Conservation (phyloP, 2,329 filamentous ascomycete species). For the Ophiognomonia clavigignenti-juglandacearum region DNA sequence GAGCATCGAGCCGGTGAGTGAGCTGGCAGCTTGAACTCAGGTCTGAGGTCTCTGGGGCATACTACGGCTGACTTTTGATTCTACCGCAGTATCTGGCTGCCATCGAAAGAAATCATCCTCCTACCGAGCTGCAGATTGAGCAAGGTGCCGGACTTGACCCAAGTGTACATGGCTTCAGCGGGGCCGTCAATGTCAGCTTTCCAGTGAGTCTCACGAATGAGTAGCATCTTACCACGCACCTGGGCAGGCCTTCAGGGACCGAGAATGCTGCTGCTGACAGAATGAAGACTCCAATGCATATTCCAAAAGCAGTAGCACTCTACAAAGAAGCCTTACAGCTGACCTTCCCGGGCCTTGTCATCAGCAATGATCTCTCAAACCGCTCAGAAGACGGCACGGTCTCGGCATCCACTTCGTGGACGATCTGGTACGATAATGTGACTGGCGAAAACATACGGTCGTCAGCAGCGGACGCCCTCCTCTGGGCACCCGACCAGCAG, state of each 20-base stretch:
- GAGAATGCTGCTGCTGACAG: neutral
- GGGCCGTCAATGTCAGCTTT: slow-evolving; percentile 21
- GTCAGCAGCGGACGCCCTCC: slow-evolving; percentile 20
- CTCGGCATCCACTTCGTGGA: slow-evolving; percentile 22
- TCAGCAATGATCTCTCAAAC: slow-evolving; percentile 21
- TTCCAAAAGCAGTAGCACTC: slow-evolving; percentile 18
- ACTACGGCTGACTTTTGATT: neutral
- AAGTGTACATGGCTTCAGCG: slow-evolving; percentile 13
- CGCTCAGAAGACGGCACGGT: slow-evolving; percentile 16
- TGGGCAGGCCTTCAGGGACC: neutral
- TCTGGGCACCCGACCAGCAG: slow-evolving; percentile 10
- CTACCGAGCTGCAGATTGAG: slow-evolving; percentile 15
- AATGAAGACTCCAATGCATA: slow-evolving; percentile 20
- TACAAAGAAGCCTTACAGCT: slow-evolving; percentile 20
- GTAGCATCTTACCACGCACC: neutral
- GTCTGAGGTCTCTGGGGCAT: neutral
- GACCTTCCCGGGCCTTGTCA: slow-evolving; percentile 17
- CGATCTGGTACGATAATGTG: slow-evolving; percentile 19
- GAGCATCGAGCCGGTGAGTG: slow-evolving; percentile 7
- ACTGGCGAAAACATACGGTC: slow-evolving; percentile 17
- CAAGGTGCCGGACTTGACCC: slow-evolving; percentile 16
- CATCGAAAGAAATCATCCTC: slow-evolving; percentile 19
- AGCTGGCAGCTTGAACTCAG: too few species aligned
- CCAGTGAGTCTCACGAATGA: slow-evolving; percentile 13
- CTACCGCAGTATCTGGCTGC: slow-evolving; percentile 16